Conservation (phyloP, 73 alveolate species). For the Paramecium sonneborni region DNA sequence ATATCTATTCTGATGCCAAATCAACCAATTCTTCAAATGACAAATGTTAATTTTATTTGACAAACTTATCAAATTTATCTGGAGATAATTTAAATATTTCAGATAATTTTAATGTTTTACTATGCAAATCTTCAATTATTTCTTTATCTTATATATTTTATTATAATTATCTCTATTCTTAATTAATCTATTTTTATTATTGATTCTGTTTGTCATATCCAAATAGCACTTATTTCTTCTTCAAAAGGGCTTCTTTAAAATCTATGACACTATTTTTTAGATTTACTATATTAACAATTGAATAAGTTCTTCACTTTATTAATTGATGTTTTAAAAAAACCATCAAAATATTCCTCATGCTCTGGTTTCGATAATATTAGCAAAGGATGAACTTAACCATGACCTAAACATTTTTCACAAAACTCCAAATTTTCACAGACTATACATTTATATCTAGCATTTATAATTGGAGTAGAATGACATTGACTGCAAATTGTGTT, state of each 20-base stretch:
- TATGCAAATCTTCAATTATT: not conserved
- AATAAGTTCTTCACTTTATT: not conserved
- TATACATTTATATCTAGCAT: slow-evolving; percentile 21
- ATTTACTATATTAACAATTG: not conserved
- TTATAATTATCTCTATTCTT: not conserved
- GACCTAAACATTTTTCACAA: slow-evolving; percentile 4
- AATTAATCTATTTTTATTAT: not conserved
- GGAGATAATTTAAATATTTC: not conserved
- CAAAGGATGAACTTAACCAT: slow-evolving; percentile 21
- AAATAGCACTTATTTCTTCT: not conserved
- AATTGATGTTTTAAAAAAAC: not conserved
- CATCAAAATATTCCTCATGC: not conserved
- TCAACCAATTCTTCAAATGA: not conserved
- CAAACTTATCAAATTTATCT: not conserved
- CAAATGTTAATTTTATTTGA: not conserved
- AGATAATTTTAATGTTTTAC: not conserved
- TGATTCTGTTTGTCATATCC: not conserved
- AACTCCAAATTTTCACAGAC: slow-evolving; percentile 1
- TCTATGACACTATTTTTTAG: slow-evolving; percentile 1
- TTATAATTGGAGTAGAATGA: not conserved
- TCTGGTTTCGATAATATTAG: not conserved
- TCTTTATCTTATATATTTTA: not conserved
- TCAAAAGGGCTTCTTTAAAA: not conserved
- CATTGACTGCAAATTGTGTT: not conserved
- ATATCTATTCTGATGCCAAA: not conserved